Base-by-base conservation (phyloP, 495 filamentous ascomycete genomes). In the Neurospora terricola region DNA sequence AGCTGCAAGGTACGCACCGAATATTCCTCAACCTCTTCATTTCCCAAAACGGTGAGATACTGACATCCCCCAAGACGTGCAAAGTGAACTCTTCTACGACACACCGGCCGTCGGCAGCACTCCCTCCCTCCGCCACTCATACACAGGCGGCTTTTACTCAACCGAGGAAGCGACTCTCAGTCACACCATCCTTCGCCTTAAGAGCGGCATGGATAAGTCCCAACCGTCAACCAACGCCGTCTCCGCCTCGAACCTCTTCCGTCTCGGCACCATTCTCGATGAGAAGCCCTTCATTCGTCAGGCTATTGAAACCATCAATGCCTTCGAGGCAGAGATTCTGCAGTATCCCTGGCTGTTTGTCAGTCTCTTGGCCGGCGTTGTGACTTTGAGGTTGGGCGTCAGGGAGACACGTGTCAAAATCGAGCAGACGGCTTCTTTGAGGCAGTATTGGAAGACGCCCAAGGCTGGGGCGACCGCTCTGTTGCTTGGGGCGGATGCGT, bases 331-430 rank as follows among this genome's bases (percentile, higher is more conserved):
- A 0, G 96, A 98, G 81, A 89, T 97, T 71, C 82, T 97, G 75
- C 93, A 98, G 77, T 93, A 98, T 75, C 96, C 96, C 0, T 94
- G 93, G 84, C 84, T 97, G 11, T 98, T 96, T 78, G 88, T 91
- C 0, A 90, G 92, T 12, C 84, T 98, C 75, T 84, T 98, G 80
- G 87, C 89, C 30, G 87, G 87, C 3, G 89, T 98, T 8, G 90
- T 97, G 9, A 90, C 87, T 4, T 83, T 83, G 27, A 85, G 89
- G 70, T 78, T 97, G n/a, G 86, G 86, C 8, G 82, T 83, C 0
- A 75, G 69, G 72, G 68, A 48, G 40, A 34, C 54, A 7, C 54
- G 27, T 14, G 54, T 66, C 14, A 66, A 66, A 36, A 14, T 66
- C 3, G 54, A 66, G 27, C 23, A 66, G 6, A 30, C 54, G 14